phyloP scores from a whole-genome alignment of 495 filamentous ascomycete genomes.

The Penicillium crystallinum region DNA sequence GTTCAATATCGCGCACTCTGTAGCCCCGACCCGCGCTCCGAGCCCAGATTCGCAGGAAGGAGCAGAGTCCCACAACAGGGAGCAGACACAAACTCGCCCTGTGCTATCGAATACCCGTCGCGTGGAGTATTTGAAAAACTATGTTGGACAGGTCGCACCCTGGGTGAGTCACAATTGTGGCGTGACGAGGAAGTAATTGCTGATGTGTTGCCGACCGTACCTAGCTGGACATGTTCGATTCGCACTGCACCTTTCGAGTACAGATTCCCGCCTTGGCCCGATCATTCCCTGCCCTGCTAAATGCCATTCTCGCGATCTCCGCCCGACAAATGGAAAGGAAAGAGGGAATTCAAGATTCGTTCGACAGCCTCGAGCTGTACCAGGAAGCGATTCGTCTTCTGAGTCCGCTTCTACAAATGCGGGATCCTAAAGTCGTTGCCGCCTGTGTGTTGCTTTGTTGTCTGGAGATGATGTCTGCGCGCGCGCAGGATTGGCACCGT shows the following conservation, averaged over 20 bases:
- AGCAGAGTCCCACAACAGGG: not conserved
- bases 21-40: conserved; percentile 23
- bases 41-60: conserved; percentile 13
- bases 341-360: conserved; percentile 28
- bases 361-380: conserved; percentile 41
- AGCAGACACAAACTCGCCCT: conserved; percentile 12
- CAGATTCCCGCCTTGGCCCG: conserved; percentile 37
- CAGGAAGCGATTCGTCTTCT: conserved; percentile 42
- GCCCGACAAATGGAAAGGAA: conserved; percentile 42
- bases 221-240: conserved; percentile 52
- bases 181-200: not conserved
- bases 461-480: conserved; percentile 47
- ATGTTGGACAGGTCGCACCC: conserved; percentile 40
- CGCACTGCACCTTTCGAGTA: conserved; percentile 35
- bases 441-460: conserved; percentile 40
- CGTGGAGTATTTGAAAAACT: conserved; percentile 42
- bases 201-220: conserved; percentile 7
- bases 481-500: conserved; percentile 41
- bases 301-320: conserved; percentile 40
- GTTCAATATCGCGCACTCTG: conserved; percentile 33
- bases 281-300: conserved; percentile 34
- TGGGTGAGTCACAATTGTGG: conserved; percentile 24
- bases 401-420: conserved; percentile 29
- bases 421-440: conserved; percentile 37
- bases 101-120: conserved; percentile 20